A percentile compares a stretch with the other conserved stretches of the same genome.
Evolutionary conservation across 495 filamentous ascomycete genomes (phyloP).

Genomic region (Tuber aestivum): DNA sequence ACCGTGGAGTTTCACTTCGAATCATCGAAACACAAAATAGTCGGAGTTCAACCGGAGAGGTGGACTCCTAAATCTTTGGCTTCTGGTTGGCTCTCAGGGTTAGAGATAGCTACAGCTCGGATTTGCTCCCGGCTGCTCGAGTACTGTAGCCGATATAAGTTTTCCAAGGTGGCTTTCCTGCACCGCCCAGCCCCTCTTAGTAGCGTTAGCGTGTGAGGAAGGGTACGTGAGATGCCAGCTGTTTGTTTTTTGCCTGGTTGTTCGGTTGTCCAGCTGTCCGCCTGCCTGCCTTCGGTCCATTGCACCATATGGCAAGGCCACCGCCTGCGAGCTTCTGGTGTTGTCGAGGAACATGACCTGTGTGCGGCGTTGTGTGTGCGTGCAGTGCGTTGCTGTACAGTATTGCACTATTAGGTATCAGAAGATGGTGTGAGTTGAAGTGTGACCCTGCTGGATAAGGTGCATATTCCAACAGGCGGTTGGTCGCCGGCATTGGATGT

Average conservation of each 20-base stretch:
- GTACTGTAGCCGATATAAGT: not conserved
- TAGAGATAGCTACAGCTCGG: not conserved
- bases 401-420: too few species aligned
- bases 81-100: not conserved
- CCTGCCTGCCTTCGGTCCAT: too few species aligned
- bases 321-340: not conserved
- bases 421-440: too few species aligned
- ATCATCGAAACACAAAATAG: not conserved
- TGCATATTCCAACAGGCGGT: too few species aligned
- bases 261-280: too few species aligned
- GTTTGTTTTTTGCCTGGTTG: too few species aligned
- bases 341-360: not conserved
- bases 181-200: not conserved
- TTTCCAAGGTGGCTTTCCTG: not conserved
- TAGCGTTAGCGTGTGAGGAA: not conserved
- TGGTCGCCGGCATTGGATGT: not conserved
- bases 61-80: not conserved
- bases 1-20: not conserved
- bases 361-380: too few species aligned
- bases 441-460: too few species aligned
- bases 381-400: too few species aligned
- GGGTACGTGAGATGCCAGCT: not conserved
- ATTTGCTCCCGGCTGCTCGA: not conserved
- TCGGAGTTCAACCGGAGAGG: not conserved
- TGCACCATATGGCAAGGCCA: not conserved